Percentiles rank a stretch among this genome's conserved stretches.
phyloP scores from a whole-genome alignment of 106 monocot genomes.

The Allium cepa region DNA sequence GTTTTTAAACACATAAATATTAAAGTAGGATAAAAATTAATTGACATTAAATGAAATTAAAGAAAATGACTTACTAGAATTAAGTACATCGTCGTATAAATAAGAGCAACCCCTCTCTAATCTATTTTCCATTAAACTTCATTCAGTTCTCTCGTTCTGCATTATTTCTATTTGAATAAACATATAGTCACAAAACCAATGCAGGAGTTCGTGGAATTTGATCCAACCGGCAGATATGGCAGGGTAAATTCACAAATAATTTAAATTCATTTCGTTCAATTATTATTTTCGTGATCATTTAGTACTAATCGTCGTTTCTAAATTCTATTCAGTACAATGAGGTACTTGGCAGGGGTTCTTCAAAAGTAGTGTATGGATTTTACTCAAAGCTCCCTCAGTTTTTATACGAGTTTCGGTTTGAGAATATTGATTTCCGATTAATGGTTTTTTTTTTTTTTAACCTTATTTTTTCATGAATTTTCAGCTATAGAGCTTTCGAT shows the following conservation, averaged over 20 bases:
- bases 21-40: too few species aligned
- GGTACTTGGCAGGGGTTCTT: conserved; percentile 58
- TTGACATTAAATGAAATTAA: too few species aligned
- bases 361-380: conserved; percentile 55
- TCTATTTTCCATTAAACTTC: too few species aligned
- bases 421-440: too few species aligned
- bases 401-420: neutral
- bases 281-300: neutral
- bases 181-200: too few species aligned
- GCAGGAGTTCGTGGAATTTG: conserved; percentile 48
- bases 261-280: neutral
- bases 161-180: too few species aligned
- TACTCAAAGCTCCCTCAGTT: neutral
- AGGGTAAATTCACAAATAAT: conserved; percentile 22
- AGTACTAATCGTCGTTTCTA: neutral
- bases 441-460: neutral
- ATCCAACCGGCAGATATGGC: conserved; percentile 74
- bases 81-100: too few species aligned
- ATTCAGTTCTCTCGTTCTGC: neutral
- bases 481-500: conserved; percentile 63
- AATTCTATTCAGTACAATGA: conserved; percentile 51
- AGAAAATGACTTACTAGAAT: too few species aligned
- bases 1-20: too few species aligned
- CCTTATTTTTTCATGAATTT: neutral
- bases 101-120: too few species aligned